These are phyloP conservation scores for Aspergillus fumigatus DNA, from an alignment of 2,329 filamentous ascomycete species.

Conservation along the genomic window DNA sequence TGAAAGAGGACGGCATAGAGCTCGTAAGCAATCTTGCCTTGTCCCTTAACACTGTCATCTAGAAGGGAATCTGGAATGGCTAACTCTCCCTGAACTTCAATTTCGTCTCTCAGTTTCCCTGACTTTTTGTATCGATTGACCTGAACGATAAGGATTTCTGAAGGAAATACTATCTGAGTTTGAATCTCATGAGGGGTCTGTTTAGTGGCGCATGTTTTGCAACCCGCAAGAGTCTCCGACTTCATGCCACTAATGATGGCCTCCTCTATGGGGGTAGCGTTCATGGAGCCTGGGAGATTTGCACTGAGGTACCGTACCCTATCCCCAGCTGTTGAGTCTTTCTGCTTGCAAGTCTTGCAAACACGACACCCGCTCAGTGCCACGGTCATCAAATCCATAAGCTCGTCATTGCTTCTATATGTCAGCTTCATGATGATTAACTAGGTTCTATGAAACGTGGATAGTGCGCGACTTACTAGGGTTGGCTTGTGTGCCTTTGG, in stretches of 20 bases:
- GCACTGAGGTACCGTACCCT: not conserved
- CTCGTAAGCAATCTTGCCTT: slow-evolving; percentile 17
- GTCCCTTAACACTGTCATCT: not conserved
- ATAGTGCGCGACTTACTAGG: not conserved
- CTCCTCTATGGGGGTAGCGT: not conserved
- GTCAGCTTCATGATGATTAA: not conserved
- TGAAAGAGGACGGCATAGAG: slow-evolving; percentile 24
- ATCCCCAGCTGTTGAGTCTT: not conserved
- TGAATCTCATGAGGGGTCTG: not conserved
- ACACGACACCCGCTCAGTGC: not conserved
- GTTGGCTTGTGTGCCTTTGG: not conserved
- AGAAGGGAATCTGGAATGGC: slow-evolving; percentile 5
- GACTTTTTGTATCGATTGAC: slow-evolving; percentile 10
- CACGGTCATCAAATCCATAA: not conserved
- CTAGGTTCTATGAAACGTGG: not conserved
- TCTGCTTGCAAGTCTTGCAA: not conserved
- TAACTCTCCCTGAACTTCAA: slow-evolving; percentile 6
- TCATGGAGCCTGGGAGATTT: not conserved
- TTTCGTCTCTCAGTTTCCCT: not conserved
- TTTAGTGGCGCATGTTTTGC: slow-evolving; percentile 4
- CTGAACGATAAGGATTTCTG: slow-evolving; percentile 21
- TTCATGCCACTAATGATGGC: not conserved
- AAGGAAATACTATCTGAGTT: slow-evolving; percentile 7
- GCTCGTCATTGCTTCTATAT: not conserved
- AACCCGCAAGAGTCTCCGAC: not conserved